These are phyloP conservation scores for Chalciporus sp. DNA, from an alignment of 1,284 basidiomycete genomes.

Conservation along the genomic window DNA sequence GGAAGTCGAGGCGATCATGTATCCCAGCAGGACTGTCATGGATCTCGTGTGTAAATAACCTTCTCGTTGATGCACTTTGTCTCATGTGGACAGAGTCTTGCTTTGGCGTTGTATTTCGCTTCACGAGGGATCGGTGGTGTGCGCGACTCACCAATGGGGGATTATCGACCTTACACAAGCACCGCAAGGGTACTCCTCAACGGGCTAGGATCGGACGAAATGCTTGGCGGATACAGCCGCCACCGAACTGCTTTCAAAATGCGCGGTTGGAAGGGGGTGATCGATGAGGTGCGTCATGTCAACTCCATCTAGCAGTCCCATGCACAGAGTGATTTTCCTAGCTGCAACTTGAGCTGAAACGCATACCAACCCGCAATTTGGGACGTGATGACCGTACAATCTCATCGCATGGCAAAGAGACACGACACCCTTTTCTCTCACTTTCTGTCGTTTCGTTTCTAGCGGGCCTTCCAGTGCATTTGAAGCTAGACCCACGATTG, in stretches of 20 bases:
- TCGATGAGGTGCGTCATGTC: conserved; percentile 66
- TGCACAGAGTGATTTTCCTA: conserved; percentile 31
- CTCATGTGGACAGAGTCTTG: conserved; percentile 69
- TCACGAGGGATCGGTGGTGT: conserved; percentile 74
- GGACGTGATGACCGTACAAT: conserved; percentile 94
- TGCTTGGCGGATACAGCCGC: conserved; percentile 92
- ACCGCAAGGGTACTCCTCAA: conserved; percentile 84
- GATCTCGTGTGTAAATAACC: conserved; percentile 66
- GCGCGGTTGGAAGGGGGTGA: conserved; percentile 72
- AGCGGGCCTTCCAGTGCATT: conserved; percentile 72
- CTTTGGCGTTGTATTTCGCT: conserved; percentile 92
- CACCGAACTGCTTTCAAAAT: conserved; percentile 78
- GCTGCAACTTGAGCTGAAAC: conserved; percentile 92
- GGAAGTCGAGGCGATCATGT: conserved; percentile 75
- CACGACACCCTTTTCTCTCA: conserved; percentile 88
- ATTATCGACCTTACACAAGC: conserved; percentile 62
- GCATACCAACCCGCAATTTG: conserved; percentile 88
- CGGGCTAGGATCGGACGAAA: conserved; percentile 94
- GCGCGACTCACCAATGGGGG: conserved; percentile 31
- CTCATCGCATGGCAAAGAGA: conserved; percentile 87
- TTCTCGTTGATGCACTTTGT: not conserved
- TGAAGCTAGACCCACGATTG: conserved; percentile 78
- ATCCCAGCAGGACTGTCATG: conserved; percentile 86
- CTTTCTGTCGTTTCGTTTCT: conserved; percentile 77
- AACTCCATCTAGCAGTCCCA: not conserved